Conservation (phyloP, 192 early-diverging fungal genomes). For the Rhizophlyctis rosea region DNA sequence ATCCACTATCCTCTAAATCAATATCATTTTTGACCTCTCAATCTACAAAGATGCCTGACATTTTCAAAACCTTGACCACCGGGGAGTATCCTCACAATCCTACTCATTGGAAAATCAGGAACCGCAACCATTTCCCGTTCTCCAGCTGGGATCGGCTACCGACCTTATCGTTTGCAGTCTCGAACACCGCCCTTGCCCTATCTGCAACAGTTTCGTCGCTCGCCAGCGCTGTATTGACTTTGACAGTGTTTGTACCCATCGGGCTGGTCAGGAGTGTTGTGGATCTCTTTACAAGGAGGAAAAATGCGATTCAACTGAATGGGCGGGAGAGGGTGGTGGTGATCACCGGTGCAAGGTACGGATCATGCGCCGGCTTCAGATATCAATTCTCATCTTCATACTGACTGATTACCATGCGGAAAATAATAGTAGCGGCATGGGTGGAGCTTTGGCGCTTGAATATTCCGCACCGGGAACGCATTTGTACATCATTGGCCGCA, state of each 20-base stretch:
- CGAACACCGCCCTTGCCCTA: too few species aligned
- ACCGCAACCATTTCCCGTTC: too few species aligned
- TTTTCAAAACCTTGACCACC: too few species aligned
- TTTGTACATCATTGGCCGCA: background rate
- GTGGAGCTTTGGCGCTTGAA: conserved; percentile 1
- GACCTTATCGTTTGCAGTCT: too few species aligned
- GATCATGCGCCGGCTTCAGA: background rate
- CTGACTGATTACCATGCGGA: background rate
- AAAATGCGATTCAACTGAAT: background rate
- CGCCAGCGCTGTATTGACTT: too few species aligned
- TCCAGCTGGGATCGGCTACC: too few species aligned
- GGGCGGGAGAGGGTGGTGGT: background rate
- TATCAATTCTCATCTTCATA: background rate
- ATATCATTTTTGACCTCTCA: too few species aligned
- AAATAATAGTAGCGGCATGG: conserved; percentile 5
- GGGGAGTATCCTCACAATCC: too few species aligned
- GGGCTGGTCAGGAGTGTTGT: background rate
- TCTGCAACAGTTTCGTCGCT: too few species aligned
- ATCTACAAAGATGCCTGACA: too few species aligned
- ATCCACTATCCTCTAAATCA: too few species aligned
- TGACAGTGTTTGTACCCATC: background rate
- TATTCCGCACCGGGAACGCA: background rate
- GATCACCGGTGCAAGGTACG: conserved; percentile 7
- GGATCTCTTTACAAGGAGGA: background rate
- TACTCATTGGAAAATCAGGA: too few species aligned